Evolutionary conservation across 2,329 filamentous ascomycete genomes (phyloP), one percentile per base, ranked within the genome.

Genomic region (Phyllosticta ampelicida): DNA sequence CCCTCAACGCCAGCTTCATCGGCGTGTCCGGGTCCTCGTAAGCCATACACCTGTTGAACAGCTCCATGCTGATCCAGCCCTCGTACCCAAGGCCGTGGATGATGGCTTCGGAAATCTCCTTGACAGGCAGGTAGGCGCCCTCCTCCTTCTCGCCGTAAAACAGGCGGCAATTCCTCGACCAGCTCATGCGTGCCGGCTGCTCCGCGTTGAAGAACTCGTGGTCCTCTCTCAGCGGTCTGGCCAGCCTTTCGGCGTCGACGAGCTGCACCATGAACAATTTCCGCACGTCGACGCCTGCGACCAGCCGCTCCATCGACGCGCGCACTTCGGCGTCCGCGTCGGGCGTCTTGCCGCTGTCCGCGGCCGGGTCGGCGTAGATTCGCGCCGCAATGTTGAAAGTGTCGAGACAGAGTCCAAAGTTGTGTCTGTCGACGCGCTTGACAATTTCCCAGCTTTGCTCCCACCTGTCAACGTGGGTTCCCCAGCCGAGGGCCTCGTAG

Each of bases 241-340:
- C 65, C 3, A 90, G 75, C 3, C 79, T 75, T 68, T 89, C 86
- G 1, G 83, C 88, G 65, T 92, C 87, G 5, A 87, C 87, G 8
- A 91, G 78, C 67, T 92, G 89, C 1, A 92, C 76, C 65, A 87
- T 89, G 65, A 90, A 89, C 0, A 92, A 77, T 68, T 86, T 89
- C 49, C 73, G 69, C 1, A 81, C 75, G 61, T 89, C 81, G 6
- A 90, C 73, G 0, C 73, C 74, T 1, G 73, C 63, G 0, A 83
- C 70, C 5, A 90, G 72, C 4, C 78, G 73, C 29, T 74, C 68
- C 50, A 89, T 70, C 0, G 84, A 85, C 1, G 74, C 72, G 8
- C 70, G 68, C 1, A 87, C 76, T 0, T 77, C 79, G 5, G 74
- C 71, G 2, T 86, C 81, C 8, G 81, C 85, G 60, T 81, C 75